Evolutionary conservation across 179 eudicot genomes (phyloP).

Genomic region (Spergularia azorica): DNA sequence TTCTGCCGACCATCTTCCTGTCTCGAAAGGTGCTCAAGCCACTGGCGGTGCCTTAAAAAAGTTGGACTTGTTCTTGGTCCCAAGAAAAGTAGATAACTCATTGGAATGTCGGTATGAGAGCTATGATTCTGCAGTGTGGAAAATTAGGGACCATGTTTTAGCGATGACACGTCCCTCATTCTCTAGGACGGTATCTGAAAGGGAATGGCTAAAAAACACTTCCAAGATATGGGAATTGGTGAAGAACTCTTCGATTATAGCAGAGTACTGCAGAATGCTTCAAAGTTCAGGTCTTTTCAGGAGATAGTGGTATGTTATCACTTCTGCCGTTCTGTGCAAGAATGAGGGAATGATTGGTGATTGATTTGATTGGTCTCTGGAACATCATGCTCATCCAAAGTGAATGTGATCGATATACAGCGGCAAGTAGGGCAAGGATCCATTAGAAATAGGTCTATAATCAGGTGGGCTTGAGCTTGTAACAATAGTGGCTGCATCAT

Average conservation of each 20-base stretch:
- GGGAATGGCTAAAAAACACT: slow-evolving; percentile 92
- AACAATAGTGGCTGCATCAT: no score
- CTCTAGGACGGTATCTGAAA: slow-evolving; percentile 75
- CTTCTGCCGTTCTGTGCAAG: no score
- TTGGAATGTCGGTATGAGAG: slow-evolving; percentile 51
- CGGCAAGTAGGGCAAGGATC: no score
- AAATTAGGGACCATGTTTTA: slow-evolving; percentile 77
- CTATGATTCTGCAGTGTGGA: slow-evolving; percentile 50
- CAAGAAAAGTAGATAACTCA: slow-evolving; percentile 51
- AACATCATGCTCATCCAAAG: no score
- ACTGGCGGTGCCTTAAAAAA: slow-evolving; percentile 33
- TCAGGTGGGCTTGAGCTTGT: no score
- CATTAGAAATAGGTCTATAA: no score
- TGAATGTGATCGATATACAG: no score
- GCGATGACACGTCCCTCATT: slow-evolving; percentile 72
- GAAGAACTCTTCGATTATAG: slow-evolving; percentile 68
- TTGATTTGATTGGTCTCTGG: no score
- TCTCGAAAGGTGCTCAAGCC: slow-evolving; percentile 21
- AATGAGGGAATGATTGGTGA: not conserved
- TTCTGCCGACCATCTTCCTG: slow-evolving; percentile 20
- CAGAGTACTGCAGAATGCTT: slow-evolving; percentile 68
- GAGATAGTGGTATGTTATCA: slow-evolving; percentile 37
- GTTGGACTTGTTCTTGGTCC: slow-evolving; percentile 54
- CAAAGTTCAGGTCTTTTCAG: slow-evolving; percentile 74
- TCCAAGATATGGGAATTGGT: slow-evolving; percentile 88